Evolutionary conservation across 2,329 filamentous ascomycete genomes (phyloP), one percentile per base, ranked within the genome.

Genomic region (Chrysosporium queenslandicum): DNA sequence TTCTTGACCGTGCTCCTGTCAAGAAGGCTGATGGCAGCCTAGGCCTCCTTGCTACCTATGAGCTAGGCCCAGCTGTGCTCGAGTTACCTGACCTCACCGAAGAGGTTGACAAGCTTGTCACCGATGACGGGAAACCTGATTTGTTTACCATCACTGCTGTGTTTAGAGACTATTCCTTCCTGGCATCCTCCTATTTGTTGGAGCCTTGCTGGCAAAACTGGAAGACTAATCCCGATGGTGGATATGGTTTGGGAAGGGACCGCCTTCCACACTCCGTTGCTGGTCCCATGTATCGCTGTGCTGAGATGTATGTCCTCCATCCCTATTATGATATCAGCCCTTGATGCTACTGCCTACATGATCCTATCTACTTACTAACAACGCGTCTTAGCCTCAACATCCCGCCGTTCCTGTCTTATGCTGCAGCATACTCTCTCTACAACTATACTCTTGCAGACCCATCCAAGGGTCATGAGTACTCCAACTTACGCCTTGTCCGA

Each of bases 351-450:
- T 6, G 7, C 20, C 16, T 25, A 25, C 1, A 5, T 25, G 4
- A 25, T 11, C 21, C 7, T 34, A 25, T n/a, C 4, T 7, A 32
- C 37, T 12, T 32, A 46, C 53, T 58, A 45, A 57, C 50, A 12
- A 8, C n/a, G 12, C 36, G 55, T 46, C 9, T 20, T 55, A 82
- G 79, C 55, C 69, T 75, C 58, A 84, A 87, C 53, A 90, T 95
- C 67, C 87, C 91, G 62, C 88, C 89, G 1, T 95, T 94, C 72
- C 91, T 95, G 86, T 88, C 92, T 63, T 95, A 83, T 61, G 80
- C 80, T 41, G 79, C 78, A 1, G 78, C 77, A 0, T 82, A 82
- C 62, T 76, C 77, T 23, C 71, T 82, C 16, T 83, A 79, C 71
- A 83, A 83, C 68, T 83, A 81, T 59, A 74, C 74, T 49, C 69